These are phyloP conservation scores for Curvularia eragrostidis DNA, from an alignment of 2,329 filamentous ascomycete species.

Conservation along the genomic window DNA sequence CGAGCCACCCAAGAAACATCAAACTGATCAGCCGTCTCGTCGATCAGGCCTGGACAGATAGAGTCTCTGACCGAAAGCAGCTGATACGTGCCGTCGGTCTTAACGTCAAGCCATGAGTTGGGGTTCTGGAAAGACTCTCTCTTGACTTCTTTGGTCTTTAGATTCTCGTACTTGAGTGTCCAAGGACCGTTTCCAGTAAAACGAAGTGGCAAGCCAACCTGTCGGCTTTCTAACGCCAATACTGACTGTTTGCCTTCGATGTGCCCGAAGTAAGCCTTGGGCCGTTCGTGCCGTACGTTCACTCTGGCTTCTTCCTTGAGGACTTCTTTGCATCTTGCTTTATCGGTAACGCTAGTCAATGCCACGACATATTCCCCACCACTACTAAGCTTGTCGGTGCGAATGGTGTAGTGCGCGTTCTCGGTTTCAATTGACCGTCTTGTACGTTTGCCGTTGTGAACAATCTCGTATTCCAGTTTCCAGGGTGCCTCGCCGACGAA, in stretches of 20 bases:
- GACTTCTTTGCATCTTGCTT: constrained; percentile 82
- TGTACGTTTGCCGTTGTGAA: constrained; percentile 85
- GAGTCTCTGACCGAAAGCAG: constrained; percentile 78
- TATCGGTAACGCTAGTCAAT: constrained; percentile 85
- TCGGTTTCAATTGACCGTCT: constrained; percentile 72
- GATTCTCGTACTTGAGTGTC: constrained; percentile 77
- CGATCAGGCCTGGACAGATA: constrained; percentile 82
- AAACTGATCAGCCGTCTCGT: constrained; percentile 75
- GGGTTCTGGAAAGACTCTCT: constrained; percentile 59
- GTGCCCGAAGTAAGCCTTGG: constrained; percentile 83
- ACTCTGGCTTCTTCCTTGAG: constrained; percentile 86
- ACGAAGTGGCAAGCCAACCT: constrained; percentile 78
- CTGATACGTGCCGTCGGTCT: constrained; percentile 76
- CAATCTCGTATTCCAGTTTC: constrained; percentile 87
- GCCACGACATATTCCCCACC: constrained; percentile 92
- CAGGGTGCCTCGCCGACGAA: constrained; percentile 87
- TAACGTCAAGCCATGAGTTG: constrained; percentile 74
- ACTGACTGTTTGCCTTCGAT: constrained; percentile 80
- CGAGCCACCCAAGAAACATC: constrained; percentile 84
- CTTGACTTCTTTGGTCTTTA: constrained; percentile 57
- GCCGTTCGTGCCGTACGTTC: constrained; percentile 84
- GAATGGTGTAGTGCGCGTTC: constrained; percentile 70
- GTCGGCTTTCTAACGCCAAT: constrained; percentile 77
- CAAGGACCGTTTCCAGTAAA: constrained; percentile 87
- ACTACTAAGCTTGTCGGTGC: constrained; percentile 74